These are phyloP conservation scores for Salix koriyanagi DNA, from an alignment of 345 rosid species.

Conservation along the genomic window DNA sequence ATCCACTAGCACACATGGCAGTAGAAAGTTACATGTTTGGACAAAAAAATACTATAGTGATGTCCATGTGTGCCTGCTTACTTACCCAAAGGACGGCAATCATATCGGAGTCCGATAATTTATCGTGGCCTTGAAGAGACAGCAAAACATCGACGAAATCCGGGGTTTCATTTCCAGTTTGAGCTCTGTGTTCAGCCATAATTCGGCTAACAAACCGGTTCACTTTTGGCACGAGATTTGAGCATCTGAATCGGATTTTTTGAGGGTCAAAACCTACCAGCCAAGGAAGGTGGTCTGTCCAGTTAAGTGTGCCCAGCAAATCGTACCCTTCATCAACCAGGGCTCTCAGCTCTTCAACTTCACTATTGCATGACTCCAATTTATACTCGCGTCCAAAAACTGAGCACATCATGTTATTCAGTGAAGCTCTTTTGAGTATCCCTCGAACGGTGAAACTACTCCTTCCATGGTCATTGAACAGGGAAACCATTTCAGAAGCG, in stretches of 20 bases:
- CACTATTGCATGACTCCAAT: constrained; percentile 31
- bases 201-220: constrained; percentile 58
- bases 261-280: constrained; percentile 60
- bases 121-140: constrained; percentile 53
- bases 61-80: not conserved
- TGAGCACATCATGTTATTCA: constrained; percentile 74
- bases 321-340: constrained; percentile 72
- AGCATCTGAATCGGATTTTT: constrained; percentile 61
- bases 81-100: constrained; percentile 81
- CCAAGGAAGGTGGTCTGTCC: constrained; percentile 76
- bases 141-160: constrained; percentile 73
- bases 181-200: constrained; percentile 42
- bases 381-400: constrained; percentile 58
- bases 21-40: not conserved
- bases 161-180: constrained; percentile 17
- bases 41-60: not conserved
- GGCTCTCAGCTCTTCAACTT: constrained; percentile 37
- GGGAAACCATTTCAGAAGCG: constrained; percentile 47
- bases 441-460: constrained; percentile 43
- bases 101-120: constrained; percentile 54
- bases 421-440: constrained; percentile 56
- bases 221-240: constrained; percentile 58
- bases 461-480: constrained; percentile 11
- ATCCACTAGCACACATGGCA: not conserved
- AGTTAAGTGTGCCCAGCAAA: constrained; percentile 52